phyloP scores from a whole-genome alignment of 2,329 filamentous ascomycete species.

The Aspergillus sp. region DNA sequence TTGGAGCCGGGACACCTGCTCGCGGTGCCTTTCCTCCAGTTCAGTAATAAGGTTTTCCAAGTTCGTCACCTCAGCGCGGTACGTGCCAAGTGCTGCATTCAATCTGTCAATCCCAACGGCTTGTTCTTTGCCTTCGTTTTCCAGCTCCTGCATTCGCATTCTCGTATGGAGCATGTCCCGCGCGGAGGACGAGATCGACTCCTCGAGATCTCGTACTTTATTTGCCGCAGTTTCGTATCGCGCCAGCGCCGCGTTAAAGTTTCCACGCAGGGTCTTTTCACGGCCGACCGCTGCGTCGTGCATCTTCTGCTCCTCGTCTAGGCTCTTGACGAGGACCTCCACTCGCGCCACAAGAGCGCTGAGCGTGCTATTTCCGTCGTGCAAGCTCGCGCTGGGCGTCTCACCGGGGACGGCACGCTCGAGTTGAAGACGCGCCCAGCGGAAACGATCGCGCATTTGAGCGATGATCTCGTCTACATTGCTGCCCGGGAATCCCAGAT shows the following conservation, averaged over 20 bases:
- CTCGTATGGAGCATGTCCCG: conserved; percentile 46
- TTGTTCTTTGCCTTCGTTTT: conserved; percentile 41
- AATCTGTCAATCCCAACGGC: conserved; percentile 42
- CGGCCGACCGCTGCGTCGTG: conserved; percentile 35
- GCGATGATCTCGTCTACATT: conserved; percentile 32
- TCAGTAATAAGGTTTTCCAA: conserved; percentile 43
- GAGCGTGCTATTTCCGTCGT: conserved; percentile 40
- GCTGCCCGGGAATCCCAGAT: conserved; percentile 39
- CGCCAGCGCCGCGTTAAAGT: conserved; percentile 44
- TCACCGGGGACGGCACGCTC: conserved; percentile 46
- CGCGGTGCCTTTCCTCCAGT: conserved; percentile 36
- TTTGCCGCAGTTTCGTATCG: conserved; percentile 37
- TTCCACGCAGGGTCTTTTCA: conserved; percentile 41
- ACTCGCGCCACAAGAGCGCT: conserved; percentile 41
- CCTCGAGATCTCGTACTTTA: conserved; percentile 39
- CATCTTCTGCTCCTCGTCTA: conserved; percentile 32
- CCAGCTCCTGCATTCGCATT: conserved; percentile 43
- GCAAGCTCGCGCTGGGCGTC: conserved; percentile 35
- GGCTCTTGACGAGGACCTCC: conserved; percentile 31
- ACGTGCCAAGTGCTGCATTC: conserved; percentile 43
- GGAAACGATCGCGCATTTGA: conserved; percentile 40
- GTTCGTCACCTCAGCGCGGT: conserved; percentile 42
- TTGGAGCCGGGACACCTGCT: conserved; percentile 34
- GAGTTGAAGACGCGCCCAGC: conserved; percentile 43
- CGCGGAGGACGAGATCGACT: conserved; percentile 41